phyloP scores from a whole-genome alignment of 2,329 filamentous ascomycete genomes.

The Verticillium alfalfae region DNA sequence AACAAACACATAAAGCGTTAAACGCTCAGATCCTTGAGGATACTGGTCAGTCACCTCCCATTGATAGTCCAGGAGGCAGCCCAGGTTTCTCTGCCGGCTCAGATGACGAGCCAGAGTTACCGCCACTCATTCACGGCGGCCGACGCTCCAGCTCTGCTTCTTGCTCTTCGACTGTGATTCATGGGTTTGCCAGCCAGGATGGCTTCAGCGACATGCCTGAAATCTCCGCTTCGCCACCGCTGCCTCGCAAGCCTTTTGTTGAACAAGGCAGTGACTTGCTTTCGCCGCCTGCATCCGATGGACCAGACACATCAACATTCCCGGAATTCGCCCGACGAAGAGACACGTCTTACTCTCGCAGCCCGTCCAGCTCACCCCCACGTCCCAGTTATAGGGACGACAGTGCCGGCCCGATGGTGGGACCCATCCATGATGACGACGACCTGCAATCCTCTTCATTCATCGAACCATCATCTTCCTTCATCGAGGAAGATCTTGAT shows the following conservation, averaged over 20 bases:
- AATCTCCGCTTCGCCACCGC: conserved; percentile 36
- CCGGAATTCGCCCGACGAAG: conserved; percentile 1
- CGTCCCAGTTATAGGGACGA: conserved; percentile 20
- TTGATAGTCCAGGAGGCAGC: conserved; percentile 1
- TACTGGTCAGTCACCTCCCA: neutral
- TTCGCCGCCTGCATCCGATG: neutral
- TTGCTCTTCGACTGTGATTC: conserved; percentile 31
- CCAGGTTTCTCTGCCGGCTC: neutral
- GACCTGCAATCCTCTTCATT: conserved; percentile 18
- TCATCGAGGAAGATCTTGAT: conserved; percentile 43
- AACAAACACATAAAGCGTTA: neutral
- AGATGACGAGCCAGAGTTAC: conserved; percentile 27
- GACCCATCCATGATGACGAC: conserved; percentile 32
- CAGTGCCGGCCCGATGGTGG: conserved; percentile 36
- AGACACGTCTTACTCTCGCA: conserved; percentile 15
- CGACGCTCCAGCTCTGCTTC: conserved; percentile 25
- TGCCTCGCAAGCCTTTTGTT: conserved; percentile 21
- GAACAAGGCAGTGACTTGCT: neutral
- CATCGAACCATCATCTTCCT: conserved; percentile 31
- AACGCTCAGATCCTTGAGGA: conserved; percentile 1
- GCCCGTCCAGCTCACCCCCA: conserved; percentile 36
- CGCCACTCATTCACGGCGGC: conserved; percentile 23
- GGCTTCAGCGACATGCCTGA: conserved; percentile 37
- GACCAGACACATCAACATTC: neutral
- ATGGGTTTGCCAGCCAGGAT: conserved; percentile 29